Evolutionary conservation across 768 basidiomycete genomes (phyloP).

Genomic region (Myochromella boudieri): DNA sequence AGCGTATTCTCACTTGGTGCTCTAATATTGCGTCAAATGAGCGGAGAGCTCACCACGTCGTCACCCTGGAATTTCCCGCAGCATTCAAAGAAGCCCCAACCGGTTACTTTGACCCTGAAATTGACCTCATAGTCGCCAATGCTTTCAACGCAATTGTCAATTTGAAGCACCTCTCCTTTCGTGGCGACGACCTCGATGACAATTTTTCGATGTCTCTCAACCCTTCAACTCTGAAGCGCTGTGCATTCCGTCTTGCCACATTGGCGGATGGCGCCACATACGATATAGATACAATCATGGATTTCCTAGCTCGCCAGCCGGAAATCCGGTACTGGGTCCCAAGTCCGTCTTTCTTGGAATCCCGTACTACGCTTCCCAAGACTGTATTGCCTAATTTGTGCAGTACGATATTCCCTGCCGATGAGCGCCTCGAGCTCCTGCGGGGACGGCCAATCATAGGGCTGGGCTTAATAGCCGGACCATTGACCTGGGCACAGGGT

Average conservation of each 20-base stretch:
- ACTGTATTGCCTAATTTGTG: neutral
- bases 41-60: neutral
- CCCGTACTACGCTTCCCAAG: neutral
- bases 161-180: constrained; percentile 8
- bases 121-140: neutral
- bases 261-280: neutral
- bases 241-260: neutral
- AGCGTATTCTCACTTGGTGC: neutral
- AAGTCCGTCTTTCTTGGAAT: neutral
- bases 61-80: neutral
- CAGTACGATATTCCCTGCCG: neutral
- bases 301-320: neutral
- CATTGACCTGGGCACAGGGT: neutral
- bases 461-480: neutral
- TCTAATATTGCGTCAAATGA: neutral
- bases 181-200: neutral
- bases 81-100: neutral
- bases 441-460: neutral
- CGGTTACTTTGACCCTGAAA: neutral
- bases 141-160: constrained; percentile 10
- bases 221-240: neutral
- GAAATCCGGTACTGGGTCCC: constrained; percentile 9
- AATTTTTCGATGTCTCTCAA: neutral
- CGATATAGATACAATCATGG: neutral
- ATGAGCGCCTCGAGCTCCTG: neutral